A percentile compares a stretch with the other conserved stretches of the same genome.
Evolutionary conservation across 2,329 filamentous ascomycete species (phyloP).

Genomic region (Cryphonectria japonica): DNA sequence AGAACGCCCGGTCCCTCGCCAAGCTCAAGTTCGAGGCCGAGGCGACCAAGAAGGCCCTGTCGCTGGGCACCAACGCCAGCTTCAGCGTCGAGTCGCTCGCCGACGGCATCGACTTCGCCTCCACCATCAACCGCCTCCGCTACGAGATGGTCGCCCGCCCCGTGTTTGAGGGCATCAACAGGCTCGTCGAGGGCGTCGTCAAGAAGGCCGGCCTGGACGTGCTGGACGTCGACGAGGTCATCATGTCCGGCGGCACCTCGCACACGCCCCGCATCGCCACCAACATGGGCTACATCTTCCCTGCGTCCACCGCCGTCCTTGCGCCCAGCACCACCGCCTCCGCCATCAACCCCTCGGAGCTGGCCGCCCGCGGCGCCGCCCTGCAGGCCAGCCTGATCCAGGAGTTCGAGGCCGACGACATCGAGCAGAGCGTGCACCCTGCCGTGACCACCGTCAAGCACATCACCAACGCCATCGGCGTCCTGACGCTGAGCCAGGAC

Average conservation of each 20-base stretch:
- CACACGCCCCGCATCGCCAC: slow-evolving; percentile 92
- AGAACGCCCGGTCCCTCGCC: slow-evolving; percentile 79
- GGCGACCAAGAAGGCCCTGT: slow-evolving; percentile 88
- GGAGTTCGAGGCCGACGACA: slow-evolving; percentile 91
- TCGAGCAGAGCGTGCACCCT: slow-evolving; percentile 94
- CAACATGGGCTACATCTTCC: slow-evolving; percentile 80
- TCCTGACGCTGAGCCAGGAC: slow-evolving; percentile 65
- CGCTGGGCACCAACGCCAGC: slow-evolving; percentile 82
- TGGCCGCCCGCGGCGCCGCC: slow-evolving; percentile 85
- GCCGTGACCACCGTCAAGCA: slow-evolving; percentile 94
- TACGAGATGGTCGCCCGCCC: slow-evolving; percentile 89
- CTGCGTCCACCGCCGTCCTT: slow-evolving; percentile 74
- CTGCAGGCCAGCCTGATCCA: slow-evolving; percentile 94
- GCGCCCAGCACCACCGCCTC: slow-evolving; percentile 78
- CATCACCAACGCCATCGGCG: slow-evolving; percentile 84
- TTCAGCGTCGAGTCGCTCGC: slow-evolving; percentile 92
- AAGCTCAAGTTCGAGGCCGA: slow-evolving; percentile 94
- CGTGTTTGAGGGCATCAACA: slow-evolving; percentile 85
- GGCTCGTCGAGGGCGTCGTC: slow-evolving; percentile 80
- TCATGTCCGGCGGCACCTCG: slow-evolving; percentile 87
- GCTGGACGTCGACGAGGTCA: slow-evolving; percentile 91
- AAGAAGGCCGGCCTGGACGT: slow-evolving; percentile 93
- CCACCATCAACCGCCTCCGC: slow-evolving; percentile 88
- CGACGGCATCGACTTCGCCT: slow-evolving; percentile 87
- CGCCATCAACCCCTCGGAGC: slow-evolving; percentile 92